Evolutionary conservation across 2,329 filamentous ascomycete species (phyloP), one percentile per base, ranked within the genome.

Genomic region (Hypomyces perniciosus): DNA sequence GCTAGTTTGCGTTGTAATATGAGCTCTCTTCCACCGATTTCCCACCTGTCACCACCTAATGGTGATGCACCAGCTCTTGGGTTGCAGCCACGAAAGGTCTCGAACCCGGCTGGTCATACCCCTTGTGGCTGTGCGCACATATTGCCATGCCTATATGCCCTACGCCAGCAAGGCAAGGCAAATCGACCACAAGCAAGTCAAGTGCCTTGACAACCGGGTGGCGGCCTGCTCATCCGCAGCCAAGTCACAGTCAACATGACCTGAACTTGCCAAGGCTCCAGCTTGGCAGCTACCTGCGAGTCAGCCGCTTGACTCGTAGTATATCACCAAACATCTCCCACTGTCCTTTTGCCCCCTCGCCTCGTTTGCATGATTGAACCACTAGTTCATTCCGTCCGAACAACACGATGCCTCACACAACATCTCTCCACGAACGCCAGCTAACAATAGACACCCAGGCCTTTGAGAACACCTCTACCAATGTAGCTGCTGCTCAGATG

Each of bases 401-500:
- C 13, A 28, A 28, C 42, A 46, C 45, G 35, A 50, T 47, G 44
- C 26, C 46, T 48, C 45, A 40, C 40, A 20, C 44, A 34, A 29
- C 43, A 37, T 39, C 13, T 12, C 27, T 26, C 44, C 13, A 26
- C 29, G 39, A 42, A 28, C 51, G 28, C 37, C 38, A 48, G 60
- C 64, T 69, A 61, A 70, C 57, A 8, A 44, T 50, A 26, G 47
- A 48, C 50, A 3, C 29, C 37, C 63, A 97, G 93, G 93, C 93
- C 56, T 99, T 99, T 71, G 93, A 99, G 76, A 97, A 97, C 83
- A 95, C 93, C 62, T 96, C 92, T 51, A 99, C 93, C 67, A 96
- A 90, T 64, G 92, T 99, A 59, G 93, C 93, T 56, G 93, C 93
- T 51, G 95, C 91, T 54, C 93, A 99, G 78, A 99, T 99, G 93